Conservation (phyloP, 2,329 filamentous ascomycete genomes). For the Ascocoryne sarcoides region DNA sequence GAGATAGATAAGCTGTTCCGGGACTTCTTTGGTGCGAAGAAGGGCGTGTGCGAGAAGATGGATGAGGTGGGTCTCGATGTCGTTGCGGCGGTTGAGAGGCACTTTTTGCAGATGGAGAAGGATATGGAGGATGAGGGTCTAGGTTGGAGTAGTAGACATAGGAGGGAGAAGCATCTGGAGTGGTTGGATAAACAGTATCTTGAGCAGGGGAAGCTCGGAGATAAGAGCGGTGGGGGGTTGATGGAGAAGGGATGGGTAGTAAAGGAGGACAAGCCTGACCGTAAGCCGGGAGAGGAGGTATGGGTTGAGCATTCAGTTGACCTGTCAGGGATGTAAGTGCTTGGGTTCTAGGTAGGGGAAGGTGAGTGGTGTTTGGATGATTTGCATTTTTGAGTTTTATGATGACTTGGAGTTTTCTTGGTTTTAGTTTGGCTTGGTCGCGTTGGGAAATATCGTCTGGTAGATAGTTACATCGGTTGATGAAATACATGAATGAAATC, state of each 20-base stretch:
- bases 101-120: slow-evolving; percentile 26
- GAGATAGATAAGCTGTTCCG: slow-evolving; percentile 31
- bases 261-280: neutral
- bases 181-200: neutral
- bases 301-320: neutral
- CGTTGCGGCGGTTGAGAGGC: slow-evolving; percentile 31
- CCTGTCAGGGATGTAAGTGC: neutral
- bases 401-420: no score
- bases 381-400: no score
- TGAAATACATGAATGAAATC: no score
- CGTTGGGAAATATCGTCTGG: no score
- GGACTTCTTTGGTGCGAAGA: slow-evolving; percentile 25
- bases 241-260: neutral
- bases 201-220: neutral
- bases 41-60: slow-evolving; percentile 33
- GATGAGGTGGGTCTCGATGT: slow-evolving; percentile 34
- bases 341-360: no score
- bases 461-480: no score
- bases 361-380: no score
- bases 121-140: slow-evolving; percentile 6
- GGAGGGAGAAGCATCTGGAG: neutral
- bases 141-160: no score
- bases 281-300: neutral
- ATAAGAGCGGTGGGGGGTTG: neutral
- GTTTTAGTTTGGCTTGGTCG: no score